Conservation (phyloP, 495 filamentous ascomycete species). For the Neurospora sp. region DNA sequence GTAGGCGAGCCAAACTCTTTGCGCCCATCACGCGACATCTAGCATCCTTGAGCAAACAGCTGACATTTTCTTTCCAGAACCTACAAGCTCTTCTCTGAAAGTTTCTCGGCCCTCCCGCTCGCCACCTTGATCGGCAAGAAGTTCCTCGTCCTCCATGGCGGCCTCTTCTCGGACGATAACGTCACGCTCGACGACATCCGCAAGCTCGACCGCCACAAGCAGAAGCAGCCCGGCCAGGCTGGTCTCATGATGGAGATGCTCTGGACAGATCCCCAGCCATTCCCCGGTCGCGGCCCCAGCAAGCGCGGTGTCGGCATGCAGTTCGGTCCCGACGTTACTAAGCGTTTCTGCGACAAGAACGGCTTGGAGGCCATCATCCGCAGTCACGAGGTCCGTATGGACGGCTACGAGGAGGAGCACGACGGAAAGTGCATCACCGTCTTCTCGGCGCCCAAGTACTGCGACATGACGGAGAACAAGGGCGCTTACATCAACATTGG, state of each 20-base stretch:
- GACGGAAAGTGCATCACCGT: constrained; percentile 97
- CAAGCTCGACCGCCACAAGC: constrained; percentile 81
- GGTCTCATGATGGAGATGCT: constrained; percentile 99
- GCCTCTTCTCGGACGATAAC: constrained; percentile 96
- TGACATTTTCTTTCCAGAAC: constrained; percentile 30
- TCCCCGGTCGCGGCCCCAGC: constrained; percentile 80
- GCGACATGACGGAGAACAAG: constrained; percentile 95
- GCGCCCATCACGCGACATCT: background rate
- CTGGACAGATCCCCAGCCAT: constrained; percentile 90
- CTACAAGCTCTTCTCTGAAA: constrained; percentile 98
- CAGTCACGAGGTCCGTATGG: constrained; percentile 96
- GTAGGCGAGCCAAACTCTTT: constrained; percentile 9
- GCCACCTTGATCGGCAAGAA: constrained; percentile 88
- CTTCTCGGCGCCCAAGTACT: constrained; percentile 96
- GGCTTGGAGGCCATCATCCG: constrained; percentile 90
- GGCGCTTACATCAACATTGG: constrained; percentile 98
- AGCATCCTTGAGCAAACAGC: background rate
- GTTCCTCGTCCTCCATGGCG: constrained; percentile 89
- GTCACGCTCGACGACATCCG: constrained; percentile 85
- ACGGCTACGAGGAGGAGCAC: constrained; percentile 95
- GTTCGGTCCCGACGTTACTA: constrained; percentile 94
- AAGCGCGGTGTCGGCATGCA: constrained; percentile 95
- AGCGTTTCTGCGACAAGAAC: constrained; percentile 93
- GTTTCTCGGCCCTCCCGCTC: constrained; percentile 88
- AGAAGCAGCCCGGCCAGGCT: constrained; percentile 88